These are phyloP conservation scores for Trichoderma harzianum DNA, from an alignment of 2,329 filamentous ascomycete species.

Conservation along the genomic window DNA sequence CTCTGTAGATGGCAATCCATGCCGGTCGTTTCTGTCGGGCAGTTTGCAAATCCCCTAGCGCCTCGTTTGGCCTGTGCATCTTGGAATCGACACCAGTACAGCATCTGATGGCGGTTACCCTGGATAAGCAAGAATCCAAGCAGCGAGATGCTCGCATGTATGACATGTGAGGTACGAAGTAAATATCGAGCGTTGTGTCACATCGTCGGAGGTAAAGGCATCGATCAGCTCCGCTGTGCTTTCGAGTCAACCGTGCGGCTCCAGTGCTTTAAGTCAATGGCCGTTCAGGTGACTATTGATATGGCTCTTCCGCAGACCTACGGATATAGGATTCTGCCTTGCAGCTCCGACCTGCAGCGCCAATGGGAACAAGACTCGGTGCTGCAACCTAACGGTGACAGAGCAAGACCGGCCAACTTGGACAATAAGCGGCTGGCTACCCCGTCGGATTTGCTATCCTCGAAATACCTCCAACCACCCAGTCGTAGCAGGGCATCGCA, in stretches of 20 bases:
- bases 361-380: not conserved
- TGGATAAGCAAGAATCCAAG: not conserved
- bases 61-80: not conserved
- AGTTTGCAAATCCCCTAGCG: not conserved
- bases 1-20: not conserved
- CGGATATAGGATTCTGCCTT: not conserved
- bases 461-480: not conserved
- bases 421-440: not conserved
- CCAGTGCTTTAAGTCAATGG: not conserved
- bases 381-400: not conserved
- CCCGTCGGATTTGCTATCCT: not conserved
- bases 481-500: not conserved
- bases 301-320: not conserved
- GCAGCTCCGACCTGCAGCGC: not conserved
- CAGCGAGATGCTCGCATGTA: not conserved
- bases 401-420: conserved; percentile 1
- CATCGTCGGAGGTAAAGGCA: not conserved
- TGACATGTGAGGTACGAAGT: not conserved
- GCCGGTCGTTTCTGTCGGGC: not conserved
- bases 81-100: not conserved
- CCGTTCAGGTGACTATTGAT: not conserved
- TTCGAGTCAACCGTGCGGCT: not conserved
- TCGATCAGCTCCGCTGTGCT: not conserved
- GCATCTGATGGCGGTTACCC: not conserved
- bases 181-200: not conserved